Evolutionary conservation across 1,284 basidiomycete genomes (phyloP).

Genomic region (Mycosarcoma maydis): DNA sequence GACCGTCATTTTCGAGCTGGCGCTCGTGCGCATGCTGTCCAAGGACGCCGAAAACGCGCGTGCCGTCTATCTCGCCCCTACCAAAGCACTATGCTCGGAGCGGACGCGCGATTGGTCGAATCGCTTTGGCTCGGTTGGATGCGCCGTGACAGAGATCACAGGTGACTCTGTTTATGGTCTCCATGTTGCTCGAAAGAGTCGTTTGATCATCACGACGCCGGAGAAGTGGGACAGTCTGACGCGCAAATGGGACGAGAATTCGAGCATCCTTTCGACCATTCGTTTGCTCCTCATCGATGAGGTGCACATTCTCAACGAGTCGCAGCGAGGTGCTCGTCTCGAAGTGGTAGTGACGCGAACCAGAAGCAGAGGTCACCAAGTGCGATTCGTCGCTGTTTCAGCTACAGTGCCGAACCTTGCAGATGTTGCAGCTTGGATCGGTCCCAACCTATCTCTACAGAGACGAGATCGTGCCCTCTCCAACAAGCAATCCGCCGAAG

Average conservation of each 20-base stretch:
- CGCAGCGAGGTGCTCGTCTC: slow-evolving; percentile 70
- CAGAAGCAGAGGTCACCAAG: slow-evolving; percentile 73
- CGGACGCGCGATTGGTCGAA: slow-evolving; percentile 82
- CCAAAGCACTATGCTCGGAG: slow-evolving; percentile 85
- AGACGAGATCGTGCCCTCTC: neutral
- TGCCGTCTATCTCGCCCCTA: slow-evolving; percentile 93
- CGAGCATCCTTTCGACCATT: slow-evolving; percentile 46
- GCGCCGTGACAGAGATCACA: slow-evolving; percentile 83
- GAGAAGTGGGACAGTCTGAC: slow-evolving; percentile 67
- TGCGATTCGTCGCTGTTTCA: slow-evolving; percentile 87
- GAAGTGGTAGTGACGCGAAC: slow-evolving; percentile 94
- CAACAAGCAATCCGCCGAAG: slow-evolving; percentile 12
- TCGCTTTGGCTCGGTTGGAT: slow-evolving; percentile 79
- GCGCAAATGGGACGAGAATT: slow-evolving; percentile 52
- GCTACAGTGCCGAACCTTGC: slow-evolving; percentile 93
- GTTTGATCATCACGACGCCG: slow-evolving; percentile 72
- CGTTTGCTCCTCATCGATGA: slow-evolving; percentile 81
- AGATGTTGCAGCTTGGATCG: slow-evolving; percentile 90
- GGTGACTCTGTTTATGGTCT: slow-evolving; percentile 42
- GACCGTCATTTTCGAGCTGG: slow-evolving; percentile 84
- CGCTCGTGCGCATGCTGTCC: slow-evolving; percentile 81
- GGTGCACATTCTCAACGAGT: slow-evolving; percentile 90
- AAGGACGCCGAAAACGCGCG: slow-evolving; percentile 66
- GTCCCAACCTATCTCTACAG: slow-evolving; percentile 54
- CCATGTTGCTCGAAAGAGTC: slow-evolving; percentile 37